Base-by-base conservation (phyloP, 192 early-diverging fungal species). In the Pecoramyces ruminantium region DNA sequence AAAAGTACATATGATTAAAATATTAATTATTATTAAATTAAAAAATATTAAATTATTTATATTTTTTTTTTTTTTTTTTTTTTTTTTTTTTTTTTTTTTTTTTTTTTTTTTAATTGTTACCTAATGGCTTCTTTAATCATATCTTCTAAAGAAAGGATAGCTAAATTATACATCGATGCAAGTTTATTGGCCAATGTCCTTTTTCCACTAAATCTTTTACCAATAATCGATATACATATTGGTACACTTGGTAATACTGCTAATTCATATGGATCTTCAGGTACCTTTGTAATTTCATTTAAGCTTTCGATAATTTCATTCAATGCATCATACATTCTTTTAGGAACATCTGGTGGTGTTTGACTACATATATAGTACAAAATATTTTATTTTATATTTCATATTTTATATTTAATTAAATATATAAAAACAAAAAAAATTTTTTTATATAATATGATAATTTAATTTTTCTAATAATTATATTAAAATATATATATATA, bases 121-220 rank as follows among this genome's bases (percentile, higher is more conserved):
- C 78, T 85, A 34, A 90, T 86, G 28, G 89, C 88, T 3, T 86
- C 81, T 51, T 88, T 83, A 13, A 89, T 82, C 38, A 91, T 81
- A 51, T 84, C 83, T 79, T 89, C 89, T 12, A 89, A 79, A 28
- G 58, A 40, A 5, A 91, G 28, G 8, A 88, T 34, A 13, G 77
- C 38, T 38, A 91, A 51, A 17, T 79, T 34, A 79, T 87, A 91
- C 13, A 81, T 83, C 0, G 29, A 79, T 0, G 85, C 89, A 2
- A 91, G n/a, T 28, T 78, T 9, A 51, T 81, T 83, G 25, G 90
- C 88, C 2, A 86, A 29, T 13, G 87, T 85, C 17, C 82, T 38
- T 82, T 90, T 90, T 16, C 90, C 90, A 18, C 85, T 83, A 80
- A 87, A 90, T 27, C 81, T 81, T 79, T 91, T 91, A n/a, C 90